These are phyloP conservation scores for Erythrobasidium yunnanense DNA, from an alignment of 768 basidiomycete genomes.

Conservation along the genomic window DNA sequence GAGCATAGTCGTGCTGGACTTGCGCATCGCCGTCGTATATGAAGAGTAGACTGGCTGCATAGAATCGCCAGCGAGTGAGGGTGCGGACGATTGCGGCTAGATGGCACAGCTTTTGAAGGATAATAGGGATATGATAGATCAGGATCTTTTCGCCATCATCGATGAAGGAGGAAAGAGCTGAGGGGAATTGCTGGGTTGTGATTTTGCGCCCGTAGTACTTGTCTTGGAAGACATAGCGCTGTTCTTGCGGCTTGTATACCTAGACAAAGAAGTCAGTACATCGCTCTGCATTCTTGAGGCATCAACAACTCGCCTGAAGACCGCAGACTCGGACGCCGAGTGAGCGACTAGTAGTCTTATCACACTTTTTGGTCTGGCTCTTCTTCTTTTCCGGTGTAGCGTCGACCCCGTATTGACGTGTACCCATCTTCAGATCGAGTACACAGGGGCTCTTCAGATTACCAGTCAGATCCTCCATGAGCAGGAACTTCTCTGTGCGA, in stretches of 20 bases:
- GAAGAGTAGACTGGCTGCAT: slow-evolving; percentile 88
- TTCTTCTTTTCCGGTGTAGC: slow-evolving; percentile 86
- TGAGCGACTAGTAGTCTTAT: slow-evolving; percentile 80
- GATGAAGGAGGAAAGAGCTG: slow-evolving; percentile 70
- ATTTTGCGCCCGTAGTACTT: slow-evolving; percentile 93
- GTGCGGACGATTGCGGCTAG: slow-evolving; percentile 80
- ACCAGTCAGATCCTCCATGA: slow-evolving; percentile 98
- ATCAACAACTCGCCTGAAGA: slow-evolving; percentile 66
- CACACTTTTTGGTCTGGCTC: slow-evolving; percentile 97
- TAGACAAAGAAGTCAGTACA: slow-evolving; percentile 39
- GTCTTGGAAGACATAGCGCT: slow-evolving; percentile 82
- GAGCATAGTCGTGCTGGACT: slow-evolving; percentile 53
- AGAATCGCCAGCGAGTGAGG: slow-evolving; percentile 91
- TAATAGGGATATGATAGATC: slow-evolving; percentile 78
- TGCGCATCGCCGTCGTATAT: slow-evolving; percentile 95
- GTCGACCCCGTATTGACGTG: slow-evolving; percentile 93
- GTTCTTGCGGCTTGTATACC: slow-evolving; percentile 83
- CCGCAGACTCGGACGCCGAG: slow-evolving; percentile 91
- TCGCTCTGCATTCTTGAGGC: slow-evolving; percentile 1
- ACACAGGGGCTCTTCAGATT: slow-evolving; percentile 83
- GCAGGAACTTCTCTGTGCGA: slow-evolving; percentile 91
- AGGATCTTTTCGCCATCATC: slow-evolving; percentile 71
- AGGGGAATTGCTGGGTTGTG: slow-evolving; percentile 69
- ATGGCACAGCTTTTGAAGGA: slow-evolving; percentile 85
- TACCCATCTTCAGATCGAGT: slow-evolving; percentile 99